Base-by-base conservation (phyloP, 768 basidiomycete species). In the Albatrellus ellisii region DNA sequence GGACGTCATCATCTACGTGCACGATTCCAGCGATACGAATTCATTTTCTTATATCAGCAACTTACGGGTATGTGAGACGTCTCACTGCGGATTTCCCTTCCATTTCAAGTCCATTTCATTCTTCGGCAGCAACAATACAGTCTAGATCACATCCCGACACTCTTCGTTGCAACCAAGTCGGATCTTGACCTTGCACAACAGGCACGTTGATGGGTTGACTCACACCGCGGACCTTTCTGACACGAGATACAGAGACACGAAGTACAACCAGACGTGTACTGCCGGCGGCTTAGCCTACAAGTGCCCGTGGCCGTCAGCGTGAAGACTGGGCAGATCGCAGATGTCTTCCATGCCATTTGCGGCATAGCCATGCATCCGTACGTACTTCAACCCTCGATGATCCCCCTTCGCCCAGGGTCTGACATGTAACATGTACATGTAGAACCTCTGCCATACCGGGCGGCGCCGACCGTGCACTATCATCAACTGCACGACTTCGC, bases 101-200 rank as follows among this genome's bases (percentile, higher is more conserved):
- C 9, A 14, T 36, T 10, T 17, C 20, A 22, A 36, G 11, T 17
- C 3, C 4, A 44, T 25, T 36, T 47, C 50, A 34, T 35, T 28
- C 26, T 55, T 43, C 34, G 41, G 26, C 61, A 95, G 90, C 92
- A 97, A 87, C 90, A 92, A 72, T 94, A 97, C 59, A 89, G 76
- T 50, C 67, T 95, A 24, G 90, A 97, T 58, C 84, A 89, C 59
- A 87, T 97, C 57, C 92, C 94, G 20, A 91, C 87, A 9, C 63
- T 98, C 27, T 97, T 98, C 59, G 91, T 99, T 20, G 94, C 94
- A n/a, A 98, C 94, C 28, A 99, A 99, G 63, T 92, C 90, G 5
- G 94, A 99, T 59, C 73, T 95, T 21, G 94, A 99, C 60, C 77
- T 99, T 38, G 94, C 94, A 9, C 75, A 92, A 52, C 94, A 95